Percentiles rank a stretch among this genome's conserved stretches.
Conservation (phyloP, 768 basidiomycete species). For the Suillus decipiens region DNA sequence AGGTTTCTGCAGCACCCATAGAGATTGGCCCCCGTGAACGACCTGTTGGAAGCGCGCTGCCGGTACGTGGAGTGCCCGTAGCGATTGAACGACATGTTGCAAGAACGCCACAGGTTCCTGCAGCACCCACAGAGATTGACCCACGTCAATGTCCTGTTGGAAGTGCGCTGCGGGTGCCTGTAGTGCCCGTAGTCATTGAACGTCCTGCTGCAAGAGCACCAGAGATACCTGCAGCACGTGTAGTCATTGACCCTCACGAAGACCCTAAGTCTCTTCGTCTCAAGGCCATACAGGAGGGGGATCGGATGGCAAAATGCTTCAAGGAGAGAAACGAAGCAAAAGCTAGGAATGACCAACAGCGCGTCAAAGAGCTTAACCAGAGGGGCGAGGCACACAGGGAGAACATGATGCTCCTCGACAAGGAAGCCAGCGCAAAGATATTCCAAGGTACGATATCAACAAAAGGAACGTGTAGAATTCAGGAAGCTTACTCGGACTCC, state of each 20-base stretch:
- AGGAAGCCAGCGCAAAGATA: slow-evolving; percentile 80
- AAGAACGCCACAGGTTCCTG: background rate
- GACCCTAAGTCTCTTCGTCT: slow-evolving; percentile 52
- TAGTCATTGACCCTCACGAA: background rate
- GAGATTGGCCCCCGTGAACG: no score
- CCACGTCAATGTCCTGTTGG: background rate
- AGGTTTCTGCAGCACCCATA: no score
- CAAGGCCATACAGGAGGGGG: slow-evolving; percentile 71
- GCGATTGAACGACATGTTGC: background rate
- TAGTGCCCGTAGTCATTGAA: background rate
- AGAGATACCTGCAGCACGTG: background rate
- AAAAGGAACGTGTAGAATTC: background rate
- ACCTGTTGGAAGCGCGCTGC: background rate
- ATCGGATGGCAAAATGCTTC: slow-evolving; percentile 64
- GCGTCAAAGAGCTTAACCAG: slow-evolving; percentile 76
- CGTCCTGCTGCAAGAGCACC: background rate
- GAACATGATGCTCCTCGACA: slow-evolving; percentile 73
- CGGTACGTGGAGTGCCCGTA: background rate
- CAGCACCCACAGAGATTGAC: background rate
- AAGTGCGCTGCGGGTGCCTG: background rate
- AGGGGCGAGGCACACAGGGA: slow-evolving; percentile 74
- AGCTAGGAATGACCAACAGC: background rate
- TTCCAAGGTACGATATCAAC: slow-evolving; percentile 58
- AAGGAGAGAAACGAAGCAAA: slow-evolving; percentile 62
- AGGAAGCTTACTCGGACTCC: background rate